Percentiles rank a stretch among this genome's conserved stretches.
phyloP scores from a whole-genome alignment of 345 rosid genomes.

The Carallia brachiata region DNA sequence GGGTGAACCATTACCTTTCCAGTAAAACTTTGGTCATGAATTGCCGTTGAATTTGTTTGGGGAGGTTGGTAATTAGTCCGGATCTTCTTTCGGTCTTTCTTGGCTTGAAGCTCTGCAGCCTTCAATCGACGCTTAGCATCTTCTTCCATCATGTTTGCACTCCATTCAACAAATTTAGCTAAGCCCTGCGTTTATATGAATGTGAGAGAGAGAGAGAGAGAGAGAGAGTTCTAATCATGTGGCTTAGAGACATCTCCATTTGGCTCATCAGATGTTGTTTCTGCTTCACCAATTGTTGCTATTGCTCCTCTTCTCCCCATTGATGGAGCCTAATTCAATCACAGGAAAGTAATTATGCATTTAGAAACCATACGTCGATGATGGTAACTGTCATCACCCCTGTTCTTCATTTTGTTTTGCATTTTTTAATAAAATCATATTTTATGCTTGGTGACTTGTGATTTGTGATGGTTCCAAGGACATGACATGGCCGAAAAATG shows the following conservation, averaged over 20 bases:
- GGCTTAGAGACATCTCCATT: slow-evolving; percentile 72
- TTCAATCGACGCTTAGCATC: slow-evolving; percentile 72
- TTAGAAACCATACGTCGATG: background rate
- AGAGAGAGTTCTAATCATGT: slow-evolving; percentile 26
- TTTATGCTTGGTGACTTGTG: too few relatives aligned
- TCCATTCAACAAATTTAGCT: slow-evolving; percentile 97
- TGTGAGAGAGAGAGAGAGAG: slow-evolving; percentile 3
- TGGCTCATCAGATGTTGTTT: slow-evolving; percentile 43
- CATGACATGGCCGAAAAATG: too few relatives aligned
- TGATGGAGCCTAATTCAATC: slow-evolving; percentile 62
- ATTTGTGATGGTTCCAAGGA: too few relatives aligned
- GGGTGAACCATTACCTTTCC: slow-evolving; percentile 77
- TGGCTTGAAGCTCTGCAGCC: slow-evolving; percentile 87
- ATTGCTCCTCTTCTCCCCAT: slow-evolving; percentile 68
- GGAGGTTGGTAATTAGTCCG: slow-evolving; percentile 93
- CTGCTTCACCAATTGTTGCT: slow-evolving; percentile 48
- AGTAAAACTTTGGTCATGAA: slow-evolving; percentile 80
- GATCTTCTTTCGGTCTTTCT: slow-evolving; percentile 67
- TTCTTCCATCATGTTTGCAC: slow-evolving; percentile 97
- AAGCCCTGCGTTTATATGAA: slow-evolving; percentile 60
- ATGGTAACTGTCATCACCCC: background rate
- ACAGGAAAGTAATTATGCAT: slow-evolving; percentile 9
- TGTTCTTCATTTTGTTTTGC: too few relatives aligned
- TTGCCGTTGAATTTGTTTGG: slow-evolving; percentile 79
- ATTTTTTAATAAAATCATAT: too few relatives aligned